phyloP scores from a whole-genome alignment of 192 early-diverging fungal species.

The Coemansia sp. region DNA sequence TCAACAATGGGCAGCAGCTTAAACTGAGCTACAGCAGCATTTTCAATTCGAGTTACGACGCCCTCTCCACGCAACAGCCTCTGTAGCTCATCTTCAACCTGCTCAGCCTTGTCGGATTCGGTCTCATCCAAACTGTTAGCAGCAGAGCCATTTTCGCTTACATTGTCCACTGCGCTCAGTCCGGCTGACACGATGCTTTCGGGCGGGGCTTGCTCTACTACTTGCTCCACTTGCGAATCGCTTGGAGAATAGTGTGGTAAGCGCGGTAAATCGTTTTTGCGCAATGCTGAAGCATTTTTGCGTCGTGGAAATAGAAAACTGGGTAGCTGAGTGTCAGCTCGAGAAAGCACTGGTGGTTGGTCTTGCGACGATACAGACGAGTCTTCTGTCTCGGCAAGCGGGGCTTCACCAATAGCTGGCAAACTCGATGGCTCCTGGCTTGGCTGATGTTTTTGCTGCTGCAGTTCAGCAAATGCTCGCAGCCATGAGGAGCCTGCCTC shows the following conservation, averaged over 20 bases:
- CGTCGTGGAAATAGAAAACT: conserved; percentile 49
- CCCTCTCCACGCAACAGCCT: conserved; percentile 15
- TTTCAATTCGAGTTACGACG: neutral
- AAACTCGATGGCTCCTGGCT: neutral
- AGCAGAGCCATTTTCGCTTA: neutral
- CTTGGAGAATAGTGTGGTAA: conserved; percentile 31
- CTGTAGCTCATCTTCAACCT: conserved; percentile 17
- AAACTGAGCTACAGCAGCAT: conserved; percentile 9
- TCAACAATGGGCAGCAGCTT: conserved; percentile 3
- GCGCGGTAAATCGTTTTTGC: conserved; percentile 25
- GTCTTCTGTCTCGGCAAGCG: neutral
- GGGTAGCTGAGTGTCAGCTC: conserved; percentile 32
- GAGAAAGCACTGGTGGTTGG: neutral
- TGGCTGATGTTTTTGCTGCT: conserved; percentile 17
- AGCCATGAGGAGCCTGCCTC: conserved; percentile 53
- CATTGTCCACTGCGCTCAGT: conserved; percentile 7
- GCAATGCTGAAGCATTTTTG: conserved; percentile 8
- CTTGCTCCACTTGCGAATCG: neutral
- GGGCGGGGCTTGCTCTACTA: neutral
- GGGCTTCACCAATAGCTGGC: neutral
- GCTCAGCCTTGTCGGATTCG: neutral
- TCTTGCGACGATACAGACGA: neutral
- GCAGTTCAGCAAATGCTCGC: conserved; percentile 51
- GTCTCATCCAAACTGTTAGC: neutral
- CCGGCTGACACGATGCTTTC: conserved; percentile 5